Conservation (phyloP, 2,329 filamentous ascomycete species). For the Xenosphaeropsis pyriputrescens region DNA sequence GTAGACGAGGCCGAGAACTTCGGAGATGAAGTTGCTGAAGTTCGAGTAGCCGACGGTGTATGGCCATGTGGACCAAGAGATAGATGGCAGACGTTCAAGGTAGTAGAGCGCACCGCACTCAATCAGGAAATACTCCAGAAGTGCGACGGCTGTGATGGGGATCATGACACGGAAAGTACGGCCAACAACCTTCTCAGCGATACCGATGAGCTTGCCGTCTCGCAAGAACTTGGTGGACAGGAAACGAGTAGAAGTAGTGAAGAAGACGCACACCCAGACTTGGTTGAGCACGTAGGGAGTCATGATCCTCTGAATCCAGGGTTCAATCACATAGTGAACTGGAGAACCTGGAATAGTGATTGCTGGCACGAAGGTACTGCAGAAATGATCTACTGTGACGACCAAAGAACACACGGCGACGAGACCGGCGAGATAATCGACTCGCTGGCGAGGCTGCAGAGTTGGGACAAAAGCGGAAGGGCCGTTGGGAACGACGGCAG, state of each 20-base stretch:
- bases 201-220: conserved; percentile 23
- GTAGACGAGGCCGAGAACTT: conserved; percentile 27
- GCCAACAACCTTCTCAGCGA: conserved; percentile 27
- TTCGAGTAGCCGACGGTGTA: conserved; percentile 24
- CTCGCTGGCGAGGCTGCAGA: conserved; percentile 13
- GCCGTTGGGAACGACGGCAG: background rate
- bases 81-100: conserved; percentile 27
- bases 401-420: conserved; percentile 26
- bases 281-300: conserved; percentile 28
- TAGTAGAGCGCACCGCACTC: conserved; percentile 25
- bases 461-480: background rate
- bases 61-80: conserved; percentile 31
- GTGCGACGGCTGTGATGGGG: conserved; percentile 25
- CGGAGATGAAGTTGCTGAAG: conserved; percentile 26
- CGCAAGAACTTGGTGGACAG: conserved; percentile 24
- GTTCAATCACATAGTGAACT: conserved; percentile 23
- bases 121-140: conserved; percentile 30
- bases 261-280: conserved; percentile 31
- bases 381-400: conserved; percentile 29
- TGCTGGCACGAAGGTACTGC: conserved; percentile 25
- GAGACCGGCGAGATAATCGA: conserved; percentile 30
- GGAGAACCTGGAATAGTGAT: conserved; percentile 20
- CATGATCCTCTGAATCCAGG: conserved; percentile 24
- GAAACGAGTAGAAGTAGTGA: conserved; percentile 31
- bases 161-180: conserved; percentile 29